These are phyloP conservation scores for Diaporthe helianthi DNA, from an alignment of 2,329 filamentous ascomycete genomes.

Conservation along the genomic window DNA sequence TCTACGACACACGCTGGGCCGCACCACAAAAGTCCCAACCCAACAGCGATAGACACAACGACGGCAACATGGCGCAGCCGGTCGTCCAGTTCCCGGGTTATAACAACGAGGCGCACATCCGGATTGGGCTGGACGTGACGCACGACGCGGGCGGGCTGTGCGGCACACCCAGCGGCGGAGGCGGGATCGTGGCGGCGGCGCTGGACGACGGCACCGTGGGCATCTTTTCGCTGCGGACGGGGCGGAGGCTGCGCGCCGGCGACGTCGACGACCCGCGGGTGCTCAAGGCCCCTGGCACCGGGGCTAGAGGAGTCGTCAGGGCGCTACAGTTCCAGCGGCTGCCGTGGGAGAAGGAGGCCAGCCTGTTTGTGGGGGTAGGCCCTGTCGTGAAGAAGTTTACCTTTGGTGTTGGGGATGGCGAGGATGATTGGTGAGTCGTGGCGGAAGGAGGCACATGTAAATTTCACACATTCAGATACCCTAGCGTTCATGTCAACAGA, in stretches of 20 bases:
- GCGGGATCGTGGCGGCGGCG: constrained; percentile 57
- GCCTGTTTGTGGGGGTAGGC: constrained; percentile 54
- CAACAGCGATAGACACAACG: neutral
- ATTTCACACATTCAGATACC: constrained; percentile 19
- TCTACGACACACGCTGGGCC: constrained; percentile 61
- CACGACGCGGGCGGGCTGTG: constrained; percentile 51
- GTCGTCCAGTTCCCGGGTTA: constrained; percentile 58
- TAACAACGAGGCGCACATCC: constrained; percentile 54
- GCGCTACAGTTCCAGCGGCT: constrained; percentile 55
- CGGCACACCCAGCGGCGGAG: neutral
- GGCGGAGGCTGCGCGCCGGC: constrained; percentile 45
- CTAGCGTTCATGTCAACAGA: constrained; percentile 1
- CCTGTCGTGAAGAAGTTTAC: constrained; percentile 52
- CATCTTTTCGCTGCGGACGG: constrained; percentile 58
- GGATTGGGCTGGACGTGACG: constrained; percentile 61
- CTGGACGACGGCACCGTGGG: constrained; percentile 57
- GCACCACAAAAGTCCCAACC: neutral
- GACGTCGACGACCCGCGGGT: constrained; percentile 37
- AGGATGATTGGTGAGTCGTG: constrained; percentile 43
- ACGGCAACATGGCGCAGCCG: constrained; percentile 40
- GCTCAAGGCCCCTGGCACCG: constrained; percentile 28
- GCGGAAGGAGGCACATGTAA: too few relatives aligned
- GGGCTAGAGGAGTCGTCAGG: constrained; percentile 45
- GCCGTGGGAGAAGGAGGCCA: constrained; percentile 52
- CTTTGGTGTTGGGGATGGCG: constrained; percentile 45